These are phyloP conservation scores for Tuber aestivum DNA, from an alignment of 495 filamentous ascomycete species.

Conservation along the genomic window DNA sequence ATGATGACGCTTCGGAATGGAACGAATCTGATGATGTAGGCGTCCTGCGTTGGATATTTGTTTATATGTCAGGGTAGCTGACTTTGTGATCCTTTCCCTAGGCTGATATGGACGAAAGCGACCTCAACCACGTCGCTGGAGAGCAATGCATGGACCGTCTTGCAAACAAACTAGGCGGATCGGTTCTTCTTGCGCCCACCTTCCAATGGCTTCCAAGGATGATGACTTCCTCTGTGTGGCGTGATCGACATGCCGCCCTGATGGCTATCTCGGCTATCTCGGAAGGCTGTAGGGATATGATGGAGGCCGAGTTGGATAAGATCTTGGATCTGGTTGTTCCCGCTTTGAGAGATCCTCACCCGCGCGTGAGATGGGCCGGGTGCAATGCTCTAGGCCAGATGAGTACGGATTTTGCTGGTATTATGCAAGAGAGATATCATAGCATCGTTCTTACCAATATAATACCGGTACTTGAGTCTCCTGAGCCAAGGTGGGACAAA, in stretches of 20 bases:
- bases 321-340: conserved; percentile 91
- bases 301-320: conserved; percentile 89
- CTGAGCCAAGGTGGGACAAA: conserved; percentile 58
- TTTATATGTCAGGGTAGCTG: neutral
- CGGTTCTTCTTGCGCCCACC: conserved; percentile 79
- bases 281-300: conserved; percentile 91
- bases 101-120: conserved; percentile 92
- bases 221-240: conserved; percentile 93
- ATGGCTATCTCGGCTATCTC: conserved; percentile 99
- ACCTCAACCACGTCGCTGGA: conserved; percentile 94
- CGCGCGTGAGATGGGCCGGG: conserved; percentile 92
- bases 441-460: conserved; percentile 77
- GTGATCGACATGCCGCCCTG: conserved; percentile 90
- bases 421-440: conserved; percentile 96
- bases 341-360: conserved; percentile 82
- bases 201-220: conserved; percentile 96
- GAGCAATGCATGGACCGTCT: conserved; percentile 98
- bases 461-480: conserved; percentile 81
- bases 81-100: conserved; percentile 42
- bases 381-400: conserved; percentile 99
- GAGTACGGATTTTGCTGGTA: conserved; percentile 98
- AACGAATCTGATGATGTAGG: conserved; percentile 83
- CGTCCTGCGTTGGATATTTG: conserved; percentile 35
- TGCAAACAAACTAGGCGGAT: conserved; percentile 92
- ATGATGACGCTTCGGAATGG: conserved; percentile 94